phyloP scores from a whole-genome alignment of 208 protist species.

The Acanthamoeba pearcei region DNA sequence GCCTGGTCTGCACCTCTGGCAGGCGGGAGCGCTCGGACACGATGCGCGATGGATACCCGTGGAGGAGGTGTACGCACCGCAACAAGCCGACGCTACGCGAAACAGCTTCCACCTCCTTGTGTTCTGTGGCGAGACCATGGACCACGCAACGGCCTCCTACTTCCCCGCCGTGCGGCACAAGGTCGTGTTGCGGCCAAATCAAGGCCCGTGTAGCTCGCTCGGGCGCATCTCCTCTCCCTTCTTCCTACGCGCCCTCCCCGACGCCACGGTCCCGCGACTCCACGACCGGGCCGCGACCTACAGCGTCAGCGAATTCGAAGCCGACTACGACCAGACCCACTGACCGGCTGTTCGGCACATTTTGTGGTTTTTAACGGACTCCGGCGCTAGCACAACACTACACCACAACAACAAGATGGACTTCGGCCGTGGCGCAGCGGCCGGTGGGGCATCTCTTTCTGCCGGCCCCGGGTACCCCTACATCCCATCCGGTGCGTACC shows the following conservation, averaged over 20 bases:
- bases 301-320: neutral
- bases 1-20: constrained; percentile 8
- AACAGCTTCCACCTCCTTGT: neutral
- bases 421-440: neutral
- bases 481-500: too few relatives aligned
- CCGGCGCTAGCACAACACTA: too few relatives aligned
- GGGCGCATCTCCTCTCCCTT: constrained; percentile 17
- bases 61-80: neutral
- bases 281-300: neutral
- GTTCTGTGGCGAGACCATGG: constrained; percentile 4
- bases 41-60: neutral
- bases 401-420: neutral
- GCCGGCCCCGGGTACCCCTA: too few relatives aligned
- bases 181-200: neutral
- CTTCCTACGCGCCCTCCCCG: neutral
- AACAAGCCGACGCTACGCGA: neutral
- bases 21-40: too few relatives aligned
- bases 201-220: neutral
- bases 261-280: neutral
- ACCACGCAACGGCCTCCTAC: constrained; percentile 24
- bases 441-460: too few relatives aligned
- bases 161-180: constrained; percentile 14
- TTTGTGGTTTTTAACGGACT: too few relatives aligned
- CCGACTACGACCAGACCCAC: neutral
- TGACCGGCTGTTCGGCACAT: too few relatives aligned